Base-by-base conservation (phyloP, 192 early-diverging fungal genomes). In the Backusella westeae region DNA sequence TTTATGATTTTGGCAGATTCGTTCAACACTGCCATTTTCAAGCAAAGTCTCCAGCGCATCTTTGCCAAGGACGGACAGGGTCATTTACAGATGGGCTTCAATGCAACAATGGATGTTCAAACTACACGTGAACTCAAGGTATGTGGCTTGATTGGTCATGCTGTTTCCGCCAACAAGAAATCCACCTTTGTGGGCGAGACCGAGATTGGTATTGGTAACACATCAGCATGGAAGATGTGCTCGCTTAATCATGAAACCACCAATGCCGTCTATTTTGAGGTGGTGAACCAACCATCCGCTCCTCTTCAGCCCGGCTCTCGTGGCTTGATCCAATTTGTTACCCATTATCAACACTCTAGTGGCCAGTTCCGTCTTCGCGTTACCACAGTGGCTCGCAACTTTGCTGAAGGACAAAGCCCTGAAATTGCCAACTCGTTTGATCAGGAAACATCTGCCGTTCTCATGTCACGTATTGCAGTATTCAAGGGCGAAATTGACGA, bases 401-500 rank as follows among this genome's bases (percentile, higher is more conserved):
- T 83, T 78, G 94, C 91, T 10, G 97, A 97, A 59, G 93, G 91
- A 19, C 87, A 89, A 71, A 91, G 88, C 53, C 94, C 95, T 19
- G 92, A 95, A 66, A 96, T 99, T 71, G 87, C 92, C 21, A 90
- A 90, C 39, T 95, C 96, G 9, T 98, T 99, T 76, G 98, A 99
- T 83, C 97, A 99, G 85, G 98, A 99, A 80, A 95, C 98, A 0
- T 92, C 98, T 1, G 98, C 98, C 2, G 96, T 97, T 14, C 85
- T 99, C 21, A 99, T 98, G 96, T 90, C 97, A 21, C 93, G 98
- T 75, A 98, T 99, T 72, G 95, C 95, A 4, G 92, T 94, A 34
- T 98, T 95, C 87, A 98, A 98, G 89, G 93, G 96, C 14, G 98
- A 98, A 76, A 91, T 95, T 75, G 98, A 99, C 79, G 97, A 99